Evolutionary conservation across 306 rosid genomes (phyloP), one percentile per base, ranked within the genome.

Genomic region (Quercus parvula): DNA sequence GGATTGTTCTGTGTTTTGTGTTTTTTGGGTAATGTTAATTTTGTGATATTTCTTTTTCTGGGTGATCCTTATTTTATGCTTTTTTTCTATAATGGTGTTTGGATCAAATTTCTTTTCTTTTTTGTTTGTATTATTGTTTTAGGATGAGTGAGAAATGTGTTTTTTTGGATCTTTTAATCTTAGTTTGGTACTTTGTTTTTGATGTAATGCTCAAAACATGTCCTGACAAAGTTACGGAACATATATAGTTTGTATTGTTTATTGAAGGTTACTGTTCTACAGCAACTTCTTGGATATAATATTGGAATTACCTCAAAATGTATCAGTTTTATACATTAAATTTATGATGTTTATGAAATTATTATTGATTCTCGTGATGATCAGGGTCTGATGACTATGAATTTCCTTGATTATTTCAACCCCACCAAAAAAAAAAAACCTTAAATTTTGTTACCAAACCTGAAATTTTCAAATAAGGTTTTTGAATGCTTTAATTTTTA

Each of bases 101-200:
- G 86, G 78, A 69, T 78, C 73, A 75, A 77, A 74, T 52, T 68
- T 82, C 75, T 80, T 72, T 69, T 12, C 67, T 88, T 78, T 74
- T 41, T 41, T 41, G 46, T 41, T 41, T 41, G 46, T 41, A 8
- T 41, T 41, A 41, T 41, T 63, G 58, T 75, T 59, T 30, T 75
- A 11, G 70, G 78, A 63, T 75, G 73, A 28, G 70, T 27, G 73
- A 28, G 38, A 41, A 51, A 77, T 22, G 71, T 66, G 78, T 68
- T 52, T 49, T 25, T 73, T 61, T 80, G 75, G 83, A 58, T 74
- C 56, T 83, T 78, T 75, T 68, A 67, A 75, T 77, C 71, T 13
- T 81, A 19, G 79, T 79, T 54, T 84, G 77, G 70, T 59, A 70
- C 17, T 15, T 22, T 66, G 59, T 74, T 22, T 56, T 54, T 67